A percentile compares a stretch with the other conserved stretches of the same genome.
phyloP scores from a whole-genome alignment of 305 asterid genomes.

The Plantago rigida region DNA sequence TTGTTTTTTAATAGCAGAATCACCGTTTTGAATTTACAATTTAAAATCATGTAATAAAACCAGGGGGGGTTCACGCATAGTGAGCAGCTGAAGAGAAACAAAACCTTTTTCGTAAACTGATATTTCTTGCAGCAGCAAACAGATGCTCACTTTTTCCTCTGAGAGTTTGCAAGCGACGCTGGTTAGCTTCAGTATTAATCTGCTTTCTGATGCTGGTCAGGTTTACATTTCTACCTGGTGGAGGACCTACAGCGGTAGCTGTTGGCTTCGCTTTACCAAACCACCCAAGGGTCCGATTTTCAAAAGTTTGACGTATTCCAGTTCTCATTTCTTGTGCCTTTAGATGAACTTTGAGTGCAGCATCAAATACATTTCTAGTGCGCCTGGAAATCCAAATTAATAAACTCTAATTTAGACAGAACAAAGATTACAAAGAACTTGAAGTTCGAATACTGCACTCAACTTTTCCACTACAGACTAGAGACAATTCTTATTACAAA shows the following conservation, averaged over 20 bases:
- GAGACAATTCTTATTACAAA: no score
- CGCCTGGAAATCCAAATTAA: slow-evolving; percentile 39
- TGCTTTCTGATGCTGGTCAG: slow-evolving; percentile 30
- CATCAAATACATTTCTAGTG: slow-evolving; percentile 59
- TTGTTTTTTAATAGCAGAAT: no score
- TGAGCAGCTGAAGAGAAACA: slow-evolving; percentile 1
- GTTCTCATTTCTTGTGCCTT: slow-evolving; percentile 64
- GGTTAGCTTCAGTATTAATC: slow-evolving; percentile 27
- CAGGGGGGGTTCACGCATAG: background rate
- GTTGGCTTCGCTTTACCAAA: slow-evolving; percentile 72
- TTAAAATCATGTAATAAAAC: no score
- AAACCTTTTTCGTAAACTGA: slow-evolving; percentile 30
- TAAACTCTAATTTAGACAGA: background rate
- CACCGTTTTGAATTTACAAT: no score
- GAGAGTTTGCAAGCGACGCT: slow-evolving; percentile 26
- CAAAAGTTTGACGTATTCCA: slow-evolving; percentile 71
- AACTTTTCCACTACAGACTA: no score
- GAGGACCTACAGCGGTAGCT: slow-evolving; percentile 55
- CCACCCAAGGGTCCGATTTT: slow-evolving; percentile 67
- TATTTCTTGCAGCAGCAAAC: slow-evolving; percentile 42
- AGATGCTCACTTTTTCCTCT: slow-evolving; percentile 47
- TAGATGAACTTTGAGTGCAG: slow-evolving; percentile 60
- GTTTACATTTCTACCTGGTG: slow-evolving; percentile 26
- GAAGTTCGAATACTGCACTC: no score
- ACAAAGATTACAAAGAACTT: no score